Conservation (phyloP, 2,329 filamentous ascomycete species). For the Pyrenochaeta sp. region DNA sequence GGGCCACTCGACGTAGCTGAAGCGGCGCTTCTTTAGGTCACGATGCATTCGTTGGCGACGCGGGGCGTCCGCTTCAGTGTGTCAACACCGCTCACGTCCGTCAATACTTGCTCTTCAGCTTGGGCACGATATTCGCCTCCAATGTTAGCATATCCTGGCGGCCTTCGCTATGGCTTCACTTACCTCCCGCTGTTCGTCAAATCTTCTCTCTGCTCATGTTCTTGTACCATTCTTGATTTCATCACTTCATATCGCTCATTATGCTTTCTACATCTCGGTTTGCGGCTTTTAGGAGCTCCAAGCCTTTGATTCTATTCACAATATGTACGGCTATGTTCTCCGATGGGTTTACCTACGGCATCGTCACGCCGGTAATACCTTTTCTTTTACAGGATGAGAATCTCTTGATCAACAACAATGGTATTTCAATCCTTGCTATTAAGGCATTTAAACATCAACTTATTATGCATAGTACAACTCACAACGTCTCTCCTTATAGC, state of each 20-base stretch:
- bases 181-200: background rate
- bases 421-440: background rate
- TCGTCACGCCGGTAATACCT: conserved; percentile 19
- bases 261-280: conserved; percentile 2
- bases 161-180: background rate
- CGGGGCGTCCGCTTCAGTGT: background rate
- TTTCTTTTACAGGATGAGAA: conserved; percentile 17
- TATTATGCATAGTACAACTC: conserved; percentile 7
- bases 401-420: conserved; percentile 5
- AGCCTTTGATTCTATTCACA: conserved; percentile 16
- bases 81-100: background rate
- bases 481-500: conserved; percentile 16
- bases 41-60: background rate
- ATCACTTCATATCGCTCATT: background rate
- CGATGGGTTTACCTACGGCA: conserved; percentile 19
- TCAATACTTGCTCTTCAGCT: background rate
- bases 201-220: background rate
- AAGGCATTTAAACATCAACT: background rate
- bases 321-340: conserved; percentile 21
- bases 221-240: background rate
- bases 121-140: background rate
- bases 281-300: conserved; percentile 14
- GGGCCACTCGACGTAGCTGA: background rate
- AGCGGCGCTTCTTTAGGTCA: background rate
- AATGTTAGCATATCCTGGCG: background rate